These are phyloP conservation scores for Mucuna pruriens DNA, from an alignment of 306 rosid genomes.

Conservation along the genomic window DNA sequence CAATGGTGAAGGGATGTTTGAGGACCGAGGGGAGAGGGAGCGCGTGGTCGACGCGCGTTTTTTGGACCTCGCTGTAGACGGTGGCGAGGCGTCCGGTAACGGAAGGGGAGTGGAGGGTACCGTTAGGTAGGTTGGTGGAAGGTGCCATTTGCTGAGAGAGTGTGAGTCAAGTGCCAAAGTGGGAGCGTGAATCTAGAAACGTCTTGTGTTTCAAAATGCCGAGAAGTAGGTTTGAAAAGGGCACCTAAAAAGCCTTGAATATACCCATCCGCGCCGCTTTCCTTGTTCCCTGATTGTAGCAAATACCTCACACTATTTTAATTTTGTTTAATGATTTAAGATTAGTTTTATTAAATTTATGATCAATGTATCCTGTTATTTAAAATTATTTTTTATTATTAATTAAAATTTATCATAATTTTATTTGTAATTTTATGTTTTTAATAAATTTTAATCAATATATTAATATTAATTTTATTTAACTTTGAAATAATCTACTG, in stretches of 20 bases:
- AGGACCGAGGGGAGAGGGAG: conserved; percentile 93
- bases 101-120: conserved; percentile 31
- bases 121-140: conserved; percentile 48
- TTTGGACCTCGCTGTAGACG: conserved; percentile 87
- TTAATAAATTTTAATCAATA: no score
- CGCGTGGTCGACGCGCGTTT: conserved; percentile 73
- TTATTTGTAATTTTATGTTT: no score
- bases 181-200: conserved; percentile 38
- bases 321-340: no score
- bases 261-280: conserved; percentile 39
- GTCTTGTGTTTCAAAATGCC: conserved; percentile 11
- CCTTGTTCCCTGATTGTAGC: neutral
- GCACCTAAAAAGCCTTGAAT: neutral
- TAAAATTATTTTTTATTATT: no score
- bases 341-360: no score
- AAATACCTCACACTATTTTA: no score
- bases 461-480: no score
- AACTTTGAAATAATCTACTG: no score
- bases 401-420: no score
- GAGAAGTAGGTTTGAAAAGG: conserved; percentile 45
- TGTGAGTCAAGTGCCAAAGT: neutral
- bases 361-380: no score
- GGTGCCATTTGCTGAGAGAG: conserved; percentile 58
- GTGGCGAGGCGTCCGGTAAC: conserved; percentile 62
- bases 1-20: conserved; percentile 63